Evolutionary conservation across 2,329 filamentous ascomycete genomes (phyloP), one percentile per base, ranked within the genome.

Genomic region (Aureobasidium melanogenum): DNA sequence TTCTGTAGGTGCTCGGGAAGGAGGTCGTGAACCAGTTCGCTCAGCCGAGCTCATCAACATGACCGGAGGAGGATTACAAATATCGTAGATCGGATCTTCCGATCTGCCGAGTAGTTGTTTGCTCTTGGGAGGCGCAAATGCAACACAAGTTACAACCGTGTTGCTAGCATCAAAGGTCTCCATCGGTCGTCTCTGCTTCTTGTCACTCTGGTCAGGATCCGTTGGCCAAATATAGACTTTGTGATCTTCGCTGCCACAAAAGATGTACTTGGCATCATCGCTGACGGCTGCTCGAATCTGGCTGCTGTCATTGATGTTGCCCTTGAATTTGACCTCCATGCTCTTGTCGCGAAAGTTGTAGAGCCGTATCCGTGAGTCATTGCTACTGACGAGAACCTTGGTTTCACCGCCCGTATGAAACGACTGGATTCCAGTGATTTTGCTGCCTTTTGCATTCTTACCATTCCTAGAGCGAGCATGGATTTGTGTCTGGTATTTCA

Each of bases 371-470:
- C 94, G 85, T 0, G 93, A 97, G 71, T 99, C 94, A 68, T 97
- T 99, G 66, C 92, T 97, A 1, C 91, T 96, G 62, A 99, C 86
- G 7, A 99, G 78, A 2, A 99, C 78, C 69, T 95, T 96, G 55
- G 90, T 82, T 58, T 92, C 88, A 0, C 84, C 84, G 38, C 82
- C 82, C 2, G 77, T 76, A 17, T 77, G 74, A 65, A 87, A 85
- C 0, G 91, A 88, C 69, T 93, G 86, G 58, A 99, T 96, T 7
- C 91, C 92, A 0, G 94, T 97, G 67, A 99, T 96, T 72, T 99
- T 99, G 77, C 91, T 96, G 6, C 93, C 93, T 72, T 96, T 97
- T 5, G 92, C 88, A 69, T 97, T 97, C 70, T 91, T 92, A 2
- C 94, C 93, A 63, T 92, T 83, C 0, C 91, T 91, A 0, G 92